Evolutionary conservation across 306 rosid genomes (phyloP).

Genomic region (Begonia fuchsioides): DNA sequence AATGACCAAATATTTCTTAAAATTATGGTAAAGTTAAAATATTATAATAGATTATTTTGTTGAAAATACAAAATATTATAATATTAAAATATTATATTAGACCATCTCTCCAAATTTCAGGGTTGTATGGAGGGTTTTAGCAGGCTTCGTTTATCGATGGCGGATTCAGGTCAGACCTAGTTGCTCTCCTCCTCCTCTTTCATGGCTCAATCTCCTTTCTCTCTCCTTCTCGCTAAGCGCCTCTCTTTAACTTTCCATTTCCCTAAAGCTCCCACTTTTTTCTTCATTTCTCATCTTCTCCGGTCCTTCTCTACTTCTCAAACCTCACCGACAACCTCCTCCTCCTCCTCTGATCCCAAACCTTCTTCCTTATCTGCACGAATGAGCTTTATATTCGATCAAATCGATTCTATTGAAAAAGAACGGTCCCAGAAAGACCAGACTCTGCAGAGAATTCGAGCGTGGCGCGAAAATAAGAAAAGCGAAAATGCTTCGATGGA

Average conservation of each 20-base stretch:
- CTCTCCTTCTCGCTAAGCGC: slow-evolving; percentile 51
- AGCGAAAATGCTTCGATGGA: slow-evolving; percentile 13
- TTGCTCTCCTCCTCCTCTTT: not conserved
- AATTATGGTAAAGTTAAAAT: too few species aligned
- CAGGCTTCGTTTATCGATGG: slow-evolving; percentile 5
- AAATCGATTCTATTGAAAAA: slow-evolving; percentile 80
- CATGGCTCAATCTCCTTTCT: slow-evolving; percentile 54
- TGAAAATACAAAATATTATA: too few species aligned
- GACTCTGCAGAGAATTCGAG: slow-evolving; percentile 72
- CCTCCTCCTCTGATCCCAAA: slow-evolving; percentile 22
- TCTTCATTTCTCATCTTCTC: slow-evolving; percentile 11
- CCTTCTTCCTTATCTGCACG: slow-evolving; percentile 71
- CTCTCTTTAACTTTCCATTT: slow-evolving; percentile 18
- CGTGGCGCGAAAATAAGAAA: slow-evolving; percentile 67
- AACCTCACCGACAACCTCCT: slow-evolving; percentile 19
- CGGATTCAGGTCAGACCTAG: slow-evolving; percentile 17
- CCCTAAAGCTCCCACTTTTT: slow-evolving; percentile 17
- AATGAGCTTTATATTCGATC: slow-evolving; percentile 80
- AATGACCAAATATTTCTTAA: too few species aligned
- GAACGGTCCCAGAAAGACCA: slow-evolving; percentile 70
- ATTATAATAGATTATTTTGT: too few species aligned
- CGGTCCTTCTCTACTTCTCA: slow-evolving; percentile 36
- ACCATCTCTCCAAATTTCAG: too few species aligned
- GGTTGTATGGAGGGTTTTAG: too few species aligned
- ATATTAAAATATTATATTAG: too few species aligned